These are phyloP conservation scores for Neurospora sp. DNA, from an alignment of 495 filamentous ascomycete genomes.

Conservation along the genomic window DNA sequence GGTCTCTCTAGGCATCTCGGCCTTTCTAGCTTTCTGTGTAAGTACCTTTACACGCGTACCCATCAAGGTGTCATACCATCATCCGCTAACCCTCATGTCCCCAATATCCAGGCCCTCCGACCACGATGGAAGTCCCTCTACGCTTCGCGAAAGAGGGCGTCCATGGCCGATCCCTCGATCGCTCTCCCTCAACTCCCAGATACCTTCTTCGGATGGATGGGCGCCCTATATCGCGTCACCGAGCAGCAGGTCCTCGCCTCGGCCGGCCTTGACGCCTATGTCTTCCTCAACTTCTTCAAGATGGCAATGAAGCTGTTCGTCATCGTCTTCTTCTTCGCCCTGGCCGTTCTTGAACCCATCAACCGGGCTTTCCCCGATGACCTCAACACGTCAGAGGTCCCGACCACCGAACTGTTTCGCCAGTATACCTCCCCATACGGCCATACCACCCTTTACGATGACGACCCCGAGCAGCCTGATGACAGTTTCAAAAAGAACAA, in stretches of 20 bases:
- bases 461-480: constrained; percentile 10
- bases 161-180: constrained; percentile 47
- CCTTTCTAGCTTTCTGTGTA: constrained; percentile 46
- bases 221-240: constrained; percentile 74
- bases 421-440: constrained; percentile 6
- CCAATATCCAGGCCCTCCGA: constrained; percentile 49
- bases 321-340: constrained; percentile 68
- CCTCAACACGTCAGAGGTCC: constrained; percentile 1
- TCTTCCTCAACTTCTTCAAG: constrained; percentile 90
- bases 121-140: constrained; percentile 91
- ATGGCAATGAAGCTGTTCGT: constrained; percentile 79
- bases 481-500: constrained; percentile 27
- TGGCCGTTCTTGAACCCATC: constrained; percentile 72
- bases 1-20: constrained; percentile 37
- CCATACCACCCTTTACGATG: not conserved
- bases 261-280: constrained; percentile 90
- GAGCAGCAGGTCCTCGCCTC: constrained; percentile 84
- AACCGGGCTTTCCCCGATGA: constrained; percentile 51
- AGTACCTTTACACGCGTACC: constrained; percentile 6
- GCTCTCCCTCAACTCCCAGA: constrained; percentile 74
- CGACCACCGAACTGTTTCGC: constrained; percentile 3
- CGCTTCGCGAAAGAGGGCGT: constrained; percentile 70
- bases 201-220: constrained; percentile 89
- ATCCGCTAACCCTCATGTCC: not conserved
- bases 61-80: not conserved